Evolutionary conservation across 1,139 yeast genomes (phyloP), one percentile per base, ranked within the genome.

Genomic region (Yamadazyma songkhlaensis): DNA sequence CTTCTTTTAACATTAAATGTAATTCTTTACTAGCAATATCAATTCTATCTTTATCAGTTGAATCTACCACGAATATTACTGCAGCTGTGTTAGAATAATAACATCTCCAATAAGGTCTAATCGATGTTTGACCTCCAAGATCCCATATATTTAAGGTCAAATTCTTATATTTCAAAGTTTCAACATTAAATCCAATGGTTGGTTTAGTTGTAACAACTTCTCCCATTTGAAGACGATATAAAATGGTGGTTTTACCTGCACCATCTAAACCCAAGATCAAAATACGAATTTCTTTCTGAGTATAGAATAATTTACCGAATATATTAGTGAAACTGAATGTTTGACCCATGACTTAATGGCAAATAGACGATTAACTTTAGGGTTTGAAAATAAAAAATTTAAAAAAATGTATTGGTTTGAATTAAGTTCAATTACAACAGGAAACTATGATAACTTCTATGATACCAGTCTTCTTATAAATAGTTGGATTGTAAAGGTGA

Each of bases 71-170:
- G 55, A 92, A 92, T 50, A 92, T 90, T 34, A 79, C 96, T 0
- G 97, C 97, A 10, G 96, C 95, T 0, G 98, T 90, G 56, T 89
- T 88, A 41, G 95, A 87, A 60, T 92, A 92, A 62, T 92, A 92
- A 60, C 97, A 92, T 53, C 98, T 75, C 98, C 98, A 92, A 64
- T 92, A 92, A 2, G 98, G 97, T 52, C 98, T 76, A 50, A 92
- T 92, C 17, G 95, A 83, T 2, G 97, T 90, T 62, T 92, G 98
- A 1, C 98, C 98, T 43, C 98, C 98, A 47, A 92, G 75, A 67
- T 92, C 98, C 86, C 85, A 74, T 66, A 74, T 75, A 59, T 92
- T 92, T 55, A 92, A 79, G 36, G 95, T 89, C 51, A 92, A 76
- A 59, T 92, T 92, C 54, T 88, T 88, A 60, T 92, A 92, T 39